Evolutionary conservation across 768 basidiomycete species (phyloP), one percentile per base, ranked within the genome.

Genomic region (Coprinellus micaceus): DNA sequence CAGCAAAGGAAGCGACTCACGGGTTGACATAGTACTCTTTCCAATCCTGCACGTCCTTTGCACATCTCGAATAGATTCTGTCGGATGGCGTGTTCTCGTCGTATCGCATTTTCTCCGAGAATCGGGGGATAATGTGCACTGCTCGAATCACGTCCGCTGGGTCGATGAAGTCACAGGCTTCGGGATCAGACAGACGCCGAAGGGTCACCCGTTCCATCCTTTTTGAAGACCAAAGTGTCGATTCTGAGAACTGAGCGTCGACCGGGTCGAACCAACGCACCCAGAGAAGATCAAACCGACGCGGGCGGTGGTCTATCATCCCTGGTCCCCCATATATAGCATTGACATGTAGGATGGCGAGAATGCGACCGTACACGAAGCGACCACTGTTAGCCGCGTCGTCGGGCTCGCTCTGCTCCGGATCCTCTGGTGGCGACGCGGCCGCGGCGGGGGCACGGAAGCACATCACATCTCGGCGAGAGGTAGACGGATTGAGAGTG

Each of bases 401-500:
- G 25, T 37, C 19, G 19, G 10, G 9, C 22, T 47, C 33, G 33
- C 13, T 13, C 13, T 33, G 33, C 33, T 33, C 7, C 7, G 7
- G 7, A 33, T 6, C 6, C 13, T 6, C 13, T 6, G 33, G 33
- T 13, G 33, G 13, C 33, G 6, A 6, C 13, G 33, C 33, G 13
- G 6, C 33, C 33, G 33, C 33, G 33, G 6, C 13, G 7, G 7
- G 33, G 13, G 33, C 33, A 6, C 33, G 12, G 17, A 53, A 21
- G 22, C 52, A 53, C 52, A 53, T 53, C 19, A 53, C 21, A 17
- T 53, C 37, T 22, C 52, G 37, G 9, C 39, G 21, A 24, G n/a
- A 19, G 3, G 39, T 53, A 13, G 13, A n/a, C 4, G 62, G 59
- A 28, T 63, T 63, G 54, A 63, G 57, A 2, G 55, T 60, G 56